Conservation (phyloP, 1,139 yeast species). For the Sporopachydermia cereana region DNA sequence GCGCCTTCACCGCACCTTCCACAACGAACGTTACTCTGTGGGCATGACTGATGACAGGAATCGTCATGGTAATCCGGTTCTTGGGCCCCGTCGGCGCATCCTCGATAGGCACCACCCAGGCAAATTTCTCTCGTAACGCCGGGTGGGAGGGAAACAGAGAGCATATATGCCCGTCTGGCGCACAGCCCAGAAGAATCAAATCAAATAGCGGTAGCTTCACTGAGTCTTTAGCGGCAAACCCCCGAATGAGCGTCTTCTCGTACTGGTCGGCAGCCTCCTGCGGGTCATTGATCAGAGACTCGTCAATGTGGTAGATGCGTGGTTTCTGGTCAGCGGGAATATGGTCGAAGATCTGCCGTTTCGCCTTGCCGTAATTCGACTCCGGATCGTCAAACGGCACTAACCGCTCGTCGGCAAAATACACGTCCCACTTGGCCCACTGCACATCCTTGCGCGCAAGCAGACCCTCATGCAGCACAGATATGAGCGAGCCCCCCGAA, state of each 20-base stretch:
- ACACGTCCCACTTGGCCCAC: constrained; percentile 94
- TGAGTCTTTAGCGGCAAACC: constrained; percentile 93
- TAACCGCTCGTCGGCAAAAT: constrained; percentile 92
- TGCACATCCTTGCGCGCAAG: constrained; percentile 60
- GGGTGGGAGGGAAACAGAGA: constrained; percentile 90
- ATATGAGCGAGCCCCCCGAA: constrained; percentile 84
- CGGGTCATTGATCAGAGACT: constrained; percentile 64
- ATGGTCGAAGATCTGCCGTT: constrained; percentile 66
- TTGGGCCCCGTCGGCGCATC: constrained; percentile 89
- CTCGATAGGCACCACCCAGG: constrained; percentile 93
- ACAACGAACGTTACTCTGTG: constrained; percentile 89
- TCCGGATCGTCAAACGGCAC: constrained; percentile 80
- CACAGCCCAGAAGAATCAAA: constrained; percentile 82
- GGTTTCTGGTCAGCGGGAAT: constrained; percentile 48
- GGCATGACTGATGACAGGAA: constrained; percentile 92
- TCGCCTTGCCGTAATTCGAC: constrained; percentile 84
- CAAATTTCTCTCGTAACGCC: constrained; percentile 76
- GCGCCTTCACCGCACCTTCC: constrained; percentile 93
- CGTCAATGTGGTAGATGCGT: constrained; percentile 73
- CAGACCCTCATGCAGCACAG: constrained; percentile 77
- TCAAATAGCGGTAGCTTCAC: constrained; percentile 94
- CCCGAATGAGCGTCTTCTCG: constrained; percentile 73
- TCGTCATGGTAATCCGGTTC: constrained; percentile 80
- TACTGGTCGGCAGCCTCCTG: constrained; percentile 92
- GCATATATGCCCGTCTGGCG: constrained; percentile 98